Evolutionary conservation across 208 protist species (phyloP).

Genomic region (Trypanosoma lewisi): DNA sequence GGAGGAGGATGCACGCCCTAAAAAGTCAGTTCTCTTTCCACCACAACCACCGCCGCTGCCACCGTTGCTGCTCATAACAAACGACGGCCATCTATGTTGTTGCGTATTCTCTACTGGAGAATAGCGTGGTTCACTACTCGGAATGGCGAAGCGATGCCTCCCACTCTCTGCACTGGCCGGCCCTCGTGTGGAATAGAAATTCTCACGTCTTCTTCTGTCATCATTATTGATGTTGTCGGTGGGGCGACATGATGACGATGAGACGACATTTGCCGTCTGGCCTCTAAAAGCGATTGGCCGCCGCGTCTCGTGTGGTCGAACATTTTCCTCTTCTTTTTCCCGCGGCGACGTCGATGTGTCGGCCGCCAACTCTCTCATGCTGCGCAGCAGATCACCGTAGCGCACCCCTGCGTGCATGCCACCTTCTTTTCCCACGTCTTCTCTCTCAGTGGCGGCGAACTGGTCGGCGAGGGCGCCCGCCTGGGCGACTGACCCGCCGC

Average conservation of each 20-base stretch:
- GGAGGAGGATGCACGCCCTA: constrained; percentile 7
- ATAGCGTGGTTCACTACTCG: neutral
- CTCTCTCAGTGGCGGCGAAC: constrained; percentile 4
- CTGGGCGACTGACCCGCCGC: constrained; percentile 27
- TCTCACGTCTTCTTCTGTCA: neutral
- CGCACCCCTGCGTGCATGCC: no score
- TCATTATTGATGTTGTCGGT: neutral
- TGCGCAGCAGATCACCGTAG: constrained; percentile 16
- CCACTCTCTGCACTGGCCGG: neutral
- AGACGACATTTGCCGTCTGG: no score
- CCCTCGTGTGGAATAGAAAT: neutral
- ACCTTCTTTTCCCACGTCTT: no score
- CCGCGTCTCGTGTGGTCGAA: no score
- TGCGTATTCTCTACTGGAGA: neutral
- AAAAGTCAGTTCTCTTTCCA: neutral
- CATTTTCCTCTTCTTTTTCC: no score
- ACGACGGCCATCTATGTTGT: neutral
- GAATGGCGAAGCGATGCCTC: constrained; percentile 7
- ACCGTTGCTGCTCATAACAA: neutral
- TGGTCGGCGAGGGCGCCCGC: constrained; percentile 28
- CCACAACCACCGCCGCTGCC: no score
- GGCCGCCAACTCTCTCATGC: constrained; percentile 9
- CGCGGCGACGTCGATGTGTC: neutral
- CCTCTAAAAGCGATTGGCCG: no score
- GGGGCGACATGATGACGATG: no score